phyloP scores from a whole-genome alignment of 768 basidiomycete genomes.

The Tricholoma hemisulphureum region DNA sequence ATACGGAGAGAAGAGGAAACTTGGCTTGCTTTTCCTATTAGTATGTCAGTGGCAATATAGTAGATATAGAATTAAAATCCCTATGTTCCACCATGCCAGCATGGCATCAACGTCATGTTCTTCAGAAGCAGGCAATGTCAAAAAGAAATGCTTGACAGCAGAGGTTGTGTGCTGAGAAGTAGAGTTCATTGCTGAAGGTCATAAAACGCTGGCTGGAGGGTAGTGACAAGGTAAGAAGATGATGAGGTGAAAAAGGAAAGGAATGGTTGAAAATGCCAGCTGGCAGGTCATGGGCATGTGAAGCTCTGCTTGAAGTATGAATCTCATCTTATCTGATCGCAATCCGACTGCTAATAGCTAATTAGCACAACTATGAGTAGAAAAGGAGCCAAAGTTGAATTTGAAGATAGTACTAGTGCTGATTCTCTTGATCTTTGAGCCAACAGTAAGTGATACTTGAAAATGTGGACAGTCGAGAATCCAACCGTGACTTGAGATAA shows the following conservation, averaged over 20 bases:
- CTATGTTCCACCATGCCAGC: not conserved
- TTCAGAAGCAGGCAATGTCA: not conserved
- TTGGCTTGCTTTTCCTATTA: not conserved
- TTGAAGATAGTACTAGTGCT: too few species aligned
- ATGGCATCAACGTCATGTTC: not conserved
- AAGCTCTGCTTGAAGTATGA: not conserved
- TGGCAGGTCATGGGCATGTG: not conserved
- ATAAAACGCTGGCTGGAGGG: not conserved
- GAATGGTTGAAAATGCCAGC: not conserved
- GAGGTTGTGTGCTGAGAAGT: not conserved
- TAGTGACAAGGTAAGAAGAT: not conserved
- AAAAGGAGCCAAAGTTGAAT: too few species aligned
- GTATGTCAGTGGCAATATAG: not conserved
- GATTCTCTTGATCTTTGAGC: too few species aligned
- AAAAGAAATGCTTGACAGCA: not conserved
- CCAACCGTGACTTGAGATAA: too few species aligned
- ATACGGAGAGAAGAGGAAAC: not conserved
- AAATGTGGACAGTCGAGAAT: too few species aligned
- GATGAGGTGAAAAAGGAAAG: not conserved
- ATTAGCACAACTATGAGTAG: not conserved
- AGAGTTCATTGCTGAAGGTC: not conserved
- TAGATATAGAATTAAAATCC: not conserved
- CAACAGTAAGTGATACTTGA: too few species aligned
- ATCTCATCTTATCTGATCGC: not conserved
- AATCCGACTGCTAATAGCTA: not conserved